Percentiles rank a stretch among this genome's conserved stretches.
These are phyloP conservation scores for Debaryomycetaceae sp. DNA, from an alignment of 1,139 yeast species.

Conservation along the genomic window DNA sequence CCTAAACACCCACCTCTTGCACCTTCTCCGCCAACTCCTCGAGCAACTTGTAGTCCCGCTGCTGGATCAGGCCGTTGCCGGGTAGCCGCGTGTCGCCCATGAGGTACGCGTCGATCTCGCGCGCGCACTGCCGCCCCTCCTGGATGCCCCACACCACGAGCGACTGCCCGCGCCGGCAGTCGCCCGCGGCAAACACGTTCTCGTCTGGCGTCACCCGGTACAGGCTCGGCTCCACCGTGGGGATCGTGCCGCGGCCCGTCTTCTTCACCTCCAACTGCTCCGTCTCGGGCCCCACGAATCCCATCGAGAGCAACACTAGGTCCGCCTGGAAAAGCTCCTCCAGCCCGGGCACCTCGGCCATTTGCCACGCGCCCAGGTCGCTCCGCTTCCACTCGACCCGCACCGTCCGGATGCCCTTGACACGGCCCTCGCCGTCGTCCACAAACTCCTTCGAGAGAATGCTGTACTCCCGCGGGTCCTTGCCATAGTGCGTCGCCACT, in stretches of 20 bases:
- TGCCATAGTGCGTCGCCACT: slow-evolving; percentile 88
- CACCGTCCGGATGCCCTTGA: slow-evolving; percentile 86
- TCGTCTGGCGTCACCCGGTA: slow-evolving; percentile 55
- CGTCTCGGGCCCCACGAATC: slow-evolving; percentile 93
- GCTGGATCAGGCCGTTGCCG: slow-evolving; percentile 86
- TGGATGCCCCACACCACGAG: slow-evolving; percentile 99
- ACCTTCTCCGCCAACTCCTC: slow-evolving; percentile 64
- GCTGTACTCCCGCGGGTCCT: slow-evolving; percentile 95
- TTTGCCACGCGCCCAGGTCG: slow-evolving; percentile 96
- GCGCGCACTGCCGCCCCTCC: slow-evolving; percentile 98
- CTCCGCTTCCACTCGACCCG: slow-evolving; percentile 98
- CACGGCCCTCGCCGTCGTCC: slow-evolving; percentile 90
- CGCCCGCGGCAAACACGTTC: slow-evolving; percentile 91
- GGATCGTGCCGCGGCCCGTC: slow-evolving; percentile 81
- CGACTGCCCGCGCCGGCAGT: slow-evolving; percentile 97
- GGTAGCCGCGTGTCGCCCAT: slow-evolving; percentile 79
- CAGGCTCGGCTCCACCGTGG: slow-evolving; percentile 55
- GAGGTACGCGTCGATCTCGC: slow-evolving; percentile 76
- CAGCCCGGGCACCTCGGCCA: slow-evolving; percentile 94
- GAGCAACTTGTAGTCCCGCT: slow-evolving; percentile 63
- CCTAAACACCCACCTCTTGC: slow-evolving; percentile 12
- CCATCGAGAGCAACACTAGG: slow-evolving; percentile 89
- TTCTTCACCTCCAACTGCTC: slow-evolving; percentile 63
- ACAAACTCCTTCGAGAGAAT: slow-evolving; percentile 91
- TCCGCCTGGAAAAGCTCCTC: slow-evolving; percentile 95